Percentiles rank a stretch among this genome's conserved stretches.
Conservation (phyloP, 345 rosid genomes). For the Eucalyptus regnans region DNA sequence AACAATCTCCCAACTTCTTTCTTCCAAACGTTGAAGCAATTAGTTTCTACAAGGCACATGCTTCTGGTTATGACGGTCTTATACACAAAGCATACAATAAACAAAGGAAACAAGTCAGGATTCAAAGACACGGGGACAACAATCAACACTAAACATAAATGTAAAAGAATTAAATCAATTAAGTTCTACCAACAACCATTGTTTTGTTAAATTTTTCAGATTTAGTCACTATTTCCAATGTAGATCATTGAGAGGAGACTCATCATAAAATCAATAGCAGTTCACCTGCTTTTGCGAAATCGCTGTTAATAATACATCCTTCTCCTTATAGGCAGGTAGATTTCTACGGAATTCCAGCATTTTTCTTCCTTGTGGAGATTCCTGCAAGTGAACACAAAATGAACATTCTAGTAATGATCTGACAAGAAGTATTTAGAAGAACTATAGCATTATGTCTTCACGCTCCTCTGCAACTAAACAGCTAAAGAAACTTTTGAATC, state of each 20-base stretch:
- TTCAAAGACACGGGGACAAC: background rate
- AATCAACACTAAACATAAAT: background rate
- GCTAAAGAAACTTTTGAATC: background rate
- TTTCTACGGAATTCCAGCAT: slow-evolving; percentile 54
- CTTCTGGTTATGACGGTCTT: background rate
- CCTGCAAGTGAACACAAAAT: slow-evolving; percentile 17
- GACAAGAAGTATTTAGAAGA: background rate
- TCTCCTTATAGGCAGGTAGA: slow-evolving; percentile 81
- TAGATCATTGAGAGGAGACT: background rate
- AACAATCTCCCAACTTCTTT: background rate
- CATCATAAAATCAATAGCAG: background rate
- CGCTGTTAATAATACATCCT: slow-evolving; percentile 43
- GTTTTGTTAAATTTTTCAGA: background rate
- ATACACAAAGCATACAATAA: background rate
- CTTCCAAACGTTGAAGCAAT: background rate
- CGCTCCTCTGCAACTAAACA: background rate
- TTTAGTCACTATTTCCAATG: background rate
- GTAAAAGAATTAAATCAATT: background rate
- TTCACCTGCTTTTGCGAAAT: slow-evolving; percentile 69
- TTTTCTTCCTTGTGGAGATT: slow-evolving; percentile 54
- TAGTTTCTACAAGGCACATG: background rate
- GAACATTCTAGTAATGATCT: background rate
- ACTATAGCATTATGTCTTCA: background rate
- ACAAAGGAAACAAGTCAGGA: background rate
- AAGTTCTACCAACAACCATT: background rate